Conservation (phyloP, 371 early-diverging fungal genomes). For the Batrachochytrium dendrobatidis region DNA sequence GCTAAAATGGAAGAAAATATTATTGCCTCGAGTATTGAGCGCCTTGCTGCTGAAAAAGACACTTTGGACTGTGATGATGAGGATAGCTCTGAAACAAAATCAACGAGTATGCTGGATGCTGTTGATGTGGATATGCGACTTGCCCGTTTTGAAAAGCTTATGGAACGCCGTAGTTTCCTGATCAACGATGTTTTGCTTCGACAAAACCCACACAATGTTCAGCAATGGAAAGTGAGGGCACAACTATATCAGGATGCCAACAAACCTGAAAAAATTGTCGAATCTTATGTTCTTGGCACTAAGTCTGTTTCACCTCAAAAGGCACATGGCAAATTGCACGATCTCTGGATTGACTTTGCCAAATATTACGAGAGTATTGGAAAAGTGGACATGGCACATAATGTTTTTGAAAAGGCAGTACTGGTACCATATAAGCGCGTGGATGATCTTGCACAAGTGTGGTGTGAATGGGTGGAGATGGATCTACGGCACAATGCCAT, state of each 20-base stretch:
- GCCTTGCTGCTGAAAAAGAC: constrained; percentile 41
- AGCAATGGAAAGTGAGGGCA: constrained; percentile 86
- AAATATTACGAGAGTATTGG: constrained; percentile 64
- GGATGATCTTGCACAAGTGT: constrained; percentile 84
- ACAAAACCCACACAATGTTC: constrained; percentile 85
- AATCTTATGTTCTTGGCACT: constrained; percentile 73
- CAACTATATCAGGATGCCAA: constrained; percentile 40
- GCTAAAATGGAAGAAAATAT: constrained; percentile 83
- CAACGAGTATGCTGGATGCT: constrained; percentile 34
- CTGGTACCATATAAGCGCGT: constrained; percentile 71
- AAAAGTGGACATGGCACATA: constrained; percentile 57
- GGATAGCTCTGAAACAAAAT: constrained; percentile 4
- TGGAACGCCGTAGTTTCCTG: constrained; percentile 89
- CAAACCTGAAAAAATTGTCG: constrained; percentile 26
- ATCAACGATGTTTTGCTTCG: constrained; percentile 89
- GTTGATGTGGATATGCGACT: constrained; percentile 77
- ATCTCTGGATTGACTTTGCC: constrained; percentile 84
- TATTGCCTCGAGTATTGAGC: constrained; percentile 71
- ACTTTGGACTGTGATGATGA: constrained; percentile 18
- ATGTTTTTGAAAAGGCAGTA: constrained; percentile 78
- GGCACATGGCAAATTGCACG: constrained; percentile 66
- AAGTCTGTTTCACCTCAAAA: constrained; percentile 72
- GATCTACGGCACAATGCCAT: constrained; percentile 71
- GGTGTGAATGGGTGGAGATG: constrained; percentile 88
- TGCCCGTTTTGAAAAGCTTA: constrained; percentile 77